These are phyloP conservation scores for Cetraspora pellucida DNA, from an alignment of 192 early-diverging fungal species.

Conservation along the genomic window DNA sequence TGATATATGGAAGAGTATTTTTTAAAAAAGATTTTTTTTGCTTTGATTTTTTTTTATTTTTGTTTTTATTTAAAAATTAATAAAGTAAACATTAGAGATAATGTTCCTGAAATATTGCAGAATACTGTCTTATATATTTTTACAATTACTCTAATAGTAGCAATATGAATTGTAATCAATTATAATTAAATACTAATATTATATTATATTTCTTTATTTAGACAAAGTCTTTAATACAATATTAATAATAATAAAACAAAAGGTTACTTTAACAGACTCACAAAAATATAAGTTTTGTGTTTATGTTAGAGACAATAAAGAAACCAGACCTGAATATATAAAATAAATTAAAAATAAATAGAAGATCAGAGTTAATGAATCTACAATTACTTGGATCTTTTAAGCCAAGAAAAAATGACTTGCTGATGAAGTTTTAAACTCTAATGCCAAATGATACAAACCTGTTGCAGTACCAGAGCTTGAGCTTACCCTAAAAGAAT, in stretches of 20 bases:
- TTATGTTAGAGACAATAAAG: neutral
- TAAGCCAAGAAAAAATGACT: neutral
- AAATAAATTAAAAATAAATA: slow-evolving; percentile 4
- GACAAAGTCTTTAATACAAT: too few relatives aligned
- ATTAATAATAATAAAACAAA: neutral
- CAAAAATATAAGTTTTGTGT: neutral
- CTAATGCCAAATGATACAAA: neutral
- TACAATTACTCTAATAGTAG: too few relatives aligned
- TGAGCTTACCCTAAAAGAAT: slow-evolving; percentile 18
- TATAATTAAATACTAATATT: too few relatives aligned
- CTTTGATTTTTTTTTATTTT: too few relatives aligned
- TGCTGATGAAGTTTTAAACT: neutral
- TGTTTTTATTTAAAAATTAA: too few relatives aligned
- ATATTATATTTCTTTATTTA: too few relatives aligned
- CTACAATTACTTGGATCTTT: neutral
- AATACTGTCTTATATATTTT: too few relatives aligned
- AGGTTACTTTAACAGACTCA: neutral
- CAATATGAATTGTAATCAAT: too few relatives aligned
- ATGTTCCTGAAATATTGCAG: too few relatives aligned
- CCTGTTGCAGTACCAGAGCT: neutral
- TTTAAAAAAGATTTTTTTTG: too few relatives aligned
- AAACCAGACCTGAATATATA: neutral
- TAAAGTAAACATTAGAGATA: too few relatives aligned
- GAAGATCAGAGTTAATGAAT: neutral
- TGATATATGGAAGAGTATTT: too few relatives aligned